Evolutionary conservation across 768 basidiomycete genomes (phyloP), one percentile per base, ranked within the genome.

Genomic region (Tephrocybe sp.): DNA sequence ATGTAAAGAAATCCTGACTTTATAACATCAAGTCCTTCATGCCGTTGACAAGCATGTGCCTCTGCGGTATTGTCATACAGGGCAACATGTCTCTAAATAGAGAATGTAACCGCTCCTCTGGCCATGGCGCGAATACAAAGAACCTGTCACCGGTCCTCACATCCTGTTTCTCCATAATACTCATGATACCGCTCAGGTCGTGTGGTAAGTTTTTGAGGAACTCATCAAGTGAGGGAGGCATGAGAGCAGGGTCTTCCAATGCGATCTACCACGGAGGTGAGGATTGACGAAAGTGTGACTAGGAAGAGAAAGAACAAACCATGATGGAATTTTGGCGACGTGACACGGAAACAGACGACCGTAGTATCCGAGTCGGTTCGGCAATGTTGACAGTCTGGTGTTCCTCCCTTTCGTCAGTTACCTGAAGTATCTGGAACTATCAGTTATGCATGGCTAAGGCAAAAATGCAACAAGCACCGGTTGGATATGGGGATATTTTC

Each of bases 341-440:
- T 26, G 18, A 71, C 42, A n/a, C n/a, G n/a, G n/a, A n/a, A n/a
- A n/a, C n/a, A n/a, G n/a, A n/a, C n/a, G n/a, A n/a, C n/a, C n/a
- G n/a, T n/a, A n/a, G n/a, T n/a, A n/a, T n/a, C n/a, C n/a, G n/a
- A n/a, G n/a, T n/a, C n/a, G n/a, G n/a, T n/a, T n/a, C n/a, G n/a
- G n/a, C n/a, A n/a, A n/a, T n/a, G 1, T 65, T 64, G 8, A 69
- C 54, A 50, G 69, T 69, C 36, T 56, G 56, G 28, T 12, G 28
- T 12, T 30, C 28, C 6, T 30, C 28, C 28, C 12, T 6, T 30
- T 6, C 12, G 12, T 12, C 7, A 30, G 12, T 7, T 7, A 12
- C 12, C 6, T 30, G 28, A 30, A 12, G 7, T 6, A 6, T 30
- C 28, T 30, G 12, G 28, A 12, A 30, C 28, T n/a, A n/a, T n/a